Evolutionary conservation across 1,284 basidiomycete species (phyloP).

Genomic region (Cystobasidium slooffiae): DNA sequence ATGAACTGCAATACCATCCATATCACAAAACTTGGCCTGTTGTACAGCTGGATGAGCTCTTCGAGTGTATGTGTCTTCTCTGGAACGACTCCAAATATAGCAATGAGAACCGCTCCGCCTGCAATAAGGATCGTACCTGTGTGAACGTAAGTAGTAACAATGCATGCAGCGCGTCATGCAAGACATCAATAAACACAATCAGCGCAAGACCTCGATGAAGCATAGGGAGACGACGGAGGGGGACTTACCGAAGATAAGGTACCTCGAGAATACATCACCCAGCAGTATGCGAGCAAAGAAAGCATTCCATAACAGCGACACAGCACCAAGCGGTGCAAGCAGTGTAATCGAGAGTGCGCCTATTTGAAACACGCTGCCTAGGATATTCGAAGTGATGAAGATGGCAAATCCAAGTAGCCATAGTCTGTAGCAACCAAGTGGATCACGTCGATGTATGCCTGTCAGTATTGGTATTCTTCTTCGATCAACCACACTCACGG

Average conservation of each 20-base stretch:
- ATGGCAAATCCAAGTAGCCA: conserved; percentile 79
- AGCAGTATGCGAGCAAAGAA: conserved; percentile 85
- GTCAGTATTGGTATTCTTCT: not conserved
- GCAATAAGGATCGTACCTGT: conserved; percentile 79
- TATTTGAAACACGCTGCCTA: conserved; percentile 93
- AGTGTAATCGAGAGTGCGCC: conserved; percentile 91
- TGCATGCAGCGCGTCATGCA: not conserved
- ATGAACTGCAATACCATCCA: conserved; percentile 78
- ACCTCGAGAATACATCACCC: conserved; percentile 81
- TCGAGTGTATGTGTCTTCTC: conserved; percentile 87
- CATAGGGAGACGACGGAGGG: not conserved
- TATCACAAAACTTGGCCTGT: conserved; percentile 74
- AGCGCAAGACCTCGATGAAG: not conserved
- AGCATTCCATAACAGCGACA: conserved; percentile 91
- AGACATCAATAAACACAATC: not conserved
- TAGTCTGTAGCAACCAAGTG: conserved; percentile 61
- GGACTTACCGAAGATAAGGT: conserved; percentile 71
- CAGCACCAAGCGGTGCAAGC: conserved; percentile 87
- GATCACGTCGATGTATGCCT: conserved; percentile 22
- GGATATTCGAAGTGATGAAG: conserved; percentile 73
- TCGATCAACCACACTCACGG: conserved; percentile 63
- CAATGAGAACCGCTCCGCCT: conserved; percentile 85
- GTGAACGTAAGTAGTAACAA: not conserved
- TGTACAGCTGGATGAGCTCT: conserved; percentile 79
- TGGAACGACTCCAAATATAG: conserved; percentile 88